phyloP scores from a whole-genome alignment of 139 green algal species.

The Gonium pectorale region DNA sequence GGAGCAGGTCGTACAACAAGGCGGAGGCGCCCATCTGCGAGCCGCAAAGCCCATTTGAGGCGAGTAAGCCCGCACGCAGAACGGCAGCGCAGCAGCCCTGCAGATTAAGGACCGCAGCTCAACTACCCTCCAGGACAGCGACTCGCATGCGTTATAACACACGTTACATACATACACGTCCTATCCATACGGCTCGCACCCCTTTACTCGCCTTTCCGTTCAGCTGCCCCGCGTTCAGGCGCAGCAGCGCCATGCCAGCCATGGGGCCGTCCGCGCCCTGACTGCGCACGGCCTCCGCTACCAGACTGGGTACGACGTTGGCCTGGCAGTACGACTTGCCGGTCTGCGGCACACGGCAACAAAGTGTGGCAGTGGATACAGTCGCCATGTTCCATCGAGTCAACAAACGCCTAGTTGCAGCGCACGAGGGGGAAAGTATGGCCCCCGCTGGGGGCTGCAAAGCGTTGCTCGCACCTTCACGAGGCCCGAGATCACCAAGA shows the following conservation, averaged over 20 bases:
- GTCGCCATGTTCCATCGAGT: no score
- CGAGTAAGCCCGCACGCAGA: not conserved
- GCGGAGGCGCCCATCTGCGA: not conserved
- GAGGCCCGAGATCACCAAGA: constrained; percentile 18
- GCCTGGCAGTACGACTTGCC: constrained; percentile 27
- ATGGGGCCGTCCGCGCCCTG: not conserved
- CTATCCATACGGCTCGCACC: no score
- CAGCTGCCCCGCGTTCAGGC: not conserved
- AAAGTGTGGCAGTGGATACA: no score
- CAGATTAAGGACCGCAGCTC: not conserved
- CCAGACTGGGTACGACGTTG: constrained; percentile 20
- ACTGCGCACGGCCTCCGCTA: constrained; percentile 9
- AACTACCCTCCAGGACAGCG: not conserved
- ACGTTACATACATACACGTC: no score
- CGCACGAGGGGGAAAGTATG: no score
- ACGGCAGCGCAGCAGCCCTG: no score
- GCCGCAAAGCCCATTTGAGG: not conserved
- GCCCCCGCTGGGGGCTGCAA: no score
- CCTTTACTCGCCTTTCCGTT: not conserved
- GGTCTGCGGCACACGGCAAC: not conserved
- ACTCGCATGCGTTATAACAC: no score
- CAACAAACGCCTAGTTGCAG: no score
- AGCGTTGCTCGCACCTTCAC: constrained; percentile 20
- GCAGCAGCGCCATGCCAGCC: constrained; percentile 14
- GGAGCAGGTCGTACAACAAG: not conserved